Evolutionary conservation across 2,329 filamentous ascomycete genomes (phyloP).

Genomic region (Fusarium palustre): DNA sequence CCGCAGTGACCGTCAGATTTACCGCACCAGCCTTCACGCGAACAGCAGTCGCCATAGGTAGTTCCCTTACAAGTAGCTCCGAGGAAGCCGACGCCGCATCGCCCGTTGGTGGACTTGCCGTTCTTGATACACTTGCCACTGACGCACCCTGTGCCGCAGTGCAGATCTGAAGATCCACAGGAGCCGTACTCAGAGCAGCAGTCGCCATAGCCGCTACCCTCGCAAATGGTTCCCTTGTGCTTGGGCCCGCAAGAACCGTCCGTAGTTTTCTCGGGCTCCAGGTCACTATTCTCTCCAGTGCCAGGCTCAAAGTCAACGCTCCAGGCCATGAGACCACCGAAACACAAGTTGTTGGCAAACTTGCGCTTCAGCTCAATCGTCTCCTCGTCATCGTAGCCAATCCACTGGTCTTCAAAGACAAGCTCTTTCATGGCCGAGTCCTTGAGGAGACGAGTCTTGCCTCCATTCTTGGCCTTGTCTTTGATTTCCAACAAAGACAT

Average conservation of each 20-base stretch:
- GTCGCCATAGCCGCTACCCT: conserved; percentile 16
- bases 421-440: conserved; percentile 23
- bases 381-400: conserved; percentile 46
- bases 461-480: conserved; percentile 38
- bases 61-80: conserved; percentile 1
- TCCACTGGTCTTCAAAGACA: conserved; percentile 42
- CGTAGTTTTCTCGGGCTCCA: not conserved
- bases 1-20: conserved; percentile 4
- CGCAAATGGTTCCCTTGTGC: conserved; percentile 9
- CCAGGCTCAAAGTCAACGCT: conserved; percentile 29
- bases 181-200: conserved; percentile 19
- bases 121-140: conserved; percentile 18
- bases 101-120: conserved; percentile 7
- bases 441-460: conserved; percentile 28
- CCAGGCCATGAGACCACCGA: conserved; percentile 32
- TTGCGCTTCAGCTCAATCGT: conserved; percentile 32
- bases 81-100: conserved; percentile 12
- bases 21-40: conserved; percentile 7
- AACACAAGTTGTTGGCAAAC: conserved; percentile 21
- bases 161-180: conserved; percentile 3
- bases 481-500: conserved; percentile 49
- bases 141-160: conserved; percentile 22
- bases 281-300: not conserved
- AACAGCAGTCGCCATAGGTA: not conserved
- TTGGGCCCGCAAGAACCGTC: conserved; percentile 20